Evolutionary conservation across 345 rosid genomes (phyloP), one percentile per base, ranked within the genome.

Genomic region (Anastatica hierochuntica): DNA sequence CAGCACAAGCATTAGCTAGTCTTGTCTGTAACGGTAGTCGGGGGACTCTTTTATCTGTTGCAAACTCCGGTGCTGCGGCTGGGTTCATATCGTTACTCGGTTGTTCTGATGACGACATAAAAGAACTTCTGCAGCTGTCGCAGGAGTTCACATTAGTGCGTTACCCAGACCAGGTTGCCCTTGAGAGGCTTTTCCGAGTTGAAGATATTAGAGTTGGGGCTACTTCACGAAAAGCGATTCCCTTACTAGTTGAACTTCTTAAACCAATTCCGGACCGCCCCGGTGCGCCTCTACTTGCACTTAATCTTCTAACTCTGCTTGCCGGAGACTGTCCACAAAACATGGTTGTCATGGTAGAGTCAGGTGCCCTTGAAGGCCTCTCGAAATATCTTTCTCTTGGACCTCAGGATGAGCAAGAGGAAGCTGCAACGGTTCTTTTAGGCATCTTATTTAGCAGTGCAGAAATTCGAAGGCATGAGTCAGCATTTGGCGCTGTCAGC

Each of bases 221-320:
- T 63, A 84, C 97, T 62, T 94, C 99, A 52, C 79, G 99, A 35
- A 94, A 94, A 74, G 84, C 97, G 40, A 85, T 94, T 61, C 99
- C 99, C 39, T 85, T 83, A 34, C 92, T 94, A 44, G 99, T 94
- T 59, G 99, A 94, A 68, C 81, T 94, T 52, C 95, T 94, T 45
- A 94, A 94, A 60, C 99, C 99, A 40, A 94, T 94, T 75, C 99
- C 99, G 39, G 99, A 85, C 72, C 97, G 97, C 31, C 99, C 99
- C 5, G 90, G 97, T 53, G 99, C 99, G 62, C 99, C 99, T 43
- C 78, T 76, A 67, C 89, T 94, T 47, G 79, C 97, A 45, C 81
- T 94, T 37, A 83, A 89, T 38, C 78, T 85, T 74, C 76, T 94
- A 73, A 94, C 79, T 58, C 95, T 81, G 75, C 95, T 94, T 71